Evolutionary conservation across 768 basidiomycete species (phyloP).

Genomic region (Fistulinella prunicolor): DNA sequence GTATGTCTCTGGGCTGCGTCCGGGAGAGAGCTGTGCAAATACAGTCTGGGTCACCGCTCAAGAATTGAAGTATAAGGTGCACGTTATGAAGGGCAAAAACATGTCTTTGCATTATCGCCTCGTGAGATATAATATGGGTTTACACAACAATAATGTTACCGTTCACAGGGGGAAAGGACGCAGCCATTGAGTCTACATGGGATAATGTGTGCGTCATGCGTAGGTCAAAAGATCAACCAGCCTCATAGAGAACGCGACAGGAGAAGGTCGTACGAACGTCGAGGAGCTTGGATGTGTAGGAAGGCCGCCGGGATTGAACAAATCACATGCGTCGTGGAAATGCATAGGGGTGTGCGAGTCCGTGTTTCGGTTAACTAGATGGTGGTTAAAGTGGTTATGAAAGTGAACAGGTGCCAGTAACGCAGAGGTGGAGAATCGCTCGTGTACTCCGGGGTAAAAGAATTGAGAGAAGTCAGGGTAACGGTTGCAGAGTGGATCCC

Average conservation of each 20-base stretch:
- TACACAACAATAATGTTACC: too few relatives aligned
- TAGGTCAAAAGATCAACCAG: constrained; percentile 14
- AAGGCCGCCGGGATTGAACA: neutral
- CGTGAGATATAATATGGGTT: too few relatives aligned
- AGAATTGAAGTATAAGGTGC: neutral
- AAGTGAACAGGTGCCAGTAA: neutral
- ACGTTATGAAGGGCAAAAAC: too few relatives aligned
- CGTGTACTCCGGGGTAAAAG: constrained; percentile 19
- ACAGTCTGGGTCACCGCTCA: constrained; percentile 45
- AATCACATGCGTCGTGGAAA: neutral
- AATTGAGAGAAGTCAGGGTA: constrained; percentile 35
- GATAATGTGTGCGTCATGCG: neutral
- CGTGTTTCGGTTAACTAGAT: neutral
- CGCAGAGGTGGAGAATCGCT: constrained; percentile 6
- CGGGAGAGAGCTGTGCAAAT: constrained; percentile 45
- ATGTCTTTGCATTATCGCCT: too few relatives aligned
- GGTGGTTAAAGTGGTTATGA: neutral
- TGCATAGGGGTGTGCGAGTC: neutral
- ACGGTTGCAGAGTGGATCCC: constrained; percentile 30
- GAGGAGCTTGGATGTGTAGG: neutral
- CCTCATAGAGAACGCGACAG: constrained; percentile 21
- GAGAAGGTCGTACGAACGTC: constrained; percentile 9
- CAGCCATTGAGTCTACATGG: neutral
- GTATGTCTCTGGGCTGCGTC: constrained; percentile 53
- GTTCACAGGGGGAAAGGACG: constrained; percentile 8